A percentile compares a stretch with the other conserved stretches of the same genome.
These are phyloP conservation scores for Cnidoscolus chayamansa DNA, from an alignment of 441 rosid species.

Conservation along the genomic window DNA sequence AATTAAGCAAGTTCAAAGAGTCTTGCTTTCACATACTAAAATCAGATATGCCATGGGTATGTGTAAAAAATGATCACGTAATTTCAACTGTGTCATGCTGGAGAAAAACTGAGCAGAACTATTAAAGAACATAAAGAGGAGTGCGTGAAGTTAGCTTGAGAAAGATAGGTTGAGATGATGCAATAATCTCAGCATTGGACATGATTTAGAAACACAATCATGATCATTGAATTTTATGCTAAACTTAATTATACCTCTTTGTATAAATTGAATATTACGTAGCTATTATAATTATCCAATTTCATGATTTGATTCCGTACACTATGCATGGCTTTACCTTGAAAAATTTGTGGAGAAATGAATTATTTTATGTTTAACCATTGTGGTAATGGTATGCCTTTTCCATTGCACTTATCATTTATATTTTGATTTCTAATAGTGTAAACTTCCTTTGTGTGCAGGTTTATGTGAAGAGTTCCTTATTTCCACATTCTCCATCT, in stretches of 20 bases:
- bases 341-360: background rate
- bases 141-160: background rate
- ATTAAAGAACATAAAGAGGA: background rate
- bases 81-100: background rate
- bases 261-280: background rate
- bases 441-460: constrained; percentile 26
- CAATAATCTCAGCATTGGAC: background rate
- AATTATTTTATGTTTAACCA: background rate
- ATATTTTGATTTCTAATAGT: constrained; percentile 5
- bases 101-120: background rate
- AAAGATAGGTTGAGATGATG: background rate
- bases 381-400: background rate
- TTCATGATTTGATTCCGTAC: background rate
- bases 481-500: constrained; percentile 79
- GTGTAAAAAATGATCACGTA: too few relatives aligned
- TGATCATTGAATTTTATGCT: background rate
- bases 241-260: background rate
- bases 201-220: background rate
- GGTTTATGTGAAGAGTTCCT: constrained; percentile 78
- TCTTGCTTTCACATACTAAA: too few relatives aligned
- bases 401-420: background rate
- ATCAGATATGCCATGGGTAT: too few relatives aligned
- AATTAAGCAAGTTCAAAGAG: too few relatives aligned
- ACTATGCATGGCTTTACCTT: background rate
- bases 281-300: background rate